A percentile compares a stretch with the other conserved stretches of the same genome.
Conservation (phyloP, 164 flowering plant genomes). For the Liriodendron chinense region DNA sequence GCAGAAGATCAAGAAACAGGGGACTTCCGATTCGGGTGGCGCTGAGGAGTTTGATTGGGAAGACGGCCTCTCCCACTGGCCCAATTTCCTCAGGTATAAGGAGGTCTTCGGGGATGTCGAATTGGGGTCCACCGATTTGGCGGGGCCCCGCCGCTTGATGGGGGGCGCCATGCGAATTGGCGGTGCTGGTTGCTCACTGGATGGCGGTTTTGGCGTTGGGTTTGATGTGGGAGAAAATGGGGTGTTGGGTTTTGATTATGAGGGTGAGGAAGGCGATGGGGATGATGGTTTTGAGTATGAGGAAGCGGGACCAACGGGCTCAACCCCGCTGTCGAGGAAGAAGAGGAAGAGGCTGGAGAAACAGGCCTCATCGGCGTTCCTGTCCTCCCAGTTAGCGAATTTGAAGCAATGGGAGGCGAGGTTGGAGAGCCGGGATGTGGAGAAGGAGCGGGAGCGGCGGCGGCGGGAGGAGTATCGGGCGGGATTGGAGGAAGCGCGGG, state of each 20-base stretch:
- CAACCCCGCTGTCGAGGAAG: constrained; percentile 39
- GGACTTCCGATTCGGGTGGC: constrained; percentile 9
- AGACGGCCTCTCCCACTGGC: constrained; percentile 79
- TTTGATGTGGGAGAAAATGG: constrained; percentile 66
- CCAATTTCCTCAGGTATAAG: constrained; percentile 80
- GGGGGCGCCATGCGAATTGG: constrained; percentile 34
- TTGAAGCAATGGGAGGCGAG: constrained; percentile 66
- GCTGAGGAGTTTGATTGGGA: constrained; percentile 68
- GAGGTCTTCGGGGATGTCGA: constrained; percentile 86
- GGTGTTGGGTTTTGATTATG: constrained; percentile 64
- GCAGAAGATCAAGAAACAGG: constrained; percentile 71
- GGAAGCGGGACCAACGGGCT: constrained; percentile 37
- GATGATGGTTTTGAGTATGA: constrained; percentile 52
- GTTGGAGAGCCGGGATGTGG: constrained; percentile 54
- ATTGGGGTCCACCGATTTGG: constrained; percentile 16
- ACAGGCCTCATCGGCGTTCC: constrained; percentile 44
- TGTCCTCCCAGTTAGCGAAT: constrained; percentile 47
- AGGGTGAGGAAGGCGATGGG: constrained; percentile 55
- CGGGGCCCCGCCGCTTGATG: background rate
- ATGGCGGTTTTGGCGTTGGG: constrained; percentile 31
- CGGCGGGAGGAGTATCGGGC: constrained; percentile 36
- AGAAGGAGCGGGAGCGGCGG: constrained; percentile 61
- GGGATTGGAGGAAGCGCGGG: constrained; percentile 54
- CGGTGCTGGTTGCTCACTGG: constrained; percentile 27
- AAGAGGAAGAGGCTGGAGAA: constrained; percentile 51